Percentiles rank a stretch among this genome's conserved stretches.
phyloP scores from a whole-genome alignment of 108 stramenopile species.

The Parmales sp. region DNA sequence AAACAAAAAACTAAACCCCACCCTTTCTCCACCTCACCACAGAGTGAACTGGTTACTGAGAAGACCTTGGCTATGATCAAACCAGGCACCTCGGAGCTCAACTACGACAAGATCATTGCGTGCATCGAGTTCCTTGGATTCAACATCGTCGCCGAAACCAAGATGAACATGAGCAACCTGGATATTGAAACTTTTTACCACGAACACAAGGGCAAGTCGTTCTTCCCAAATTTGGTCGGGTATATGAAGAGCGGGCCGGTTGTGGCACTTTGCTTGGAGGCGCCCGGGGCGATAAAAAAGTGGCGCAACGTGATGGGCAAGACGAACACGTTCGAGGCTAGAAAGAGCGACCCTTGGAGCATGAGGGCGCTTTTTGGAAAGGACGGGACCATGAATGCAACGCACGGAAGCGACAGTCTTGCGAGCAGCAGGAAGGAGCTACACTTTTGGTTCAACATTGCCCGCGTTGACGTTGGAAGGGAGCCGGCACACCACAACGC shows the following conservation, averaged over 20 bases:
- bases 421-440: slow-evolving; percentile 19
- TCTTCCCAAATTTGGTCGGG: background rate
- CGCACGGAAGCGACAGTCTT: slow-evolving; percentile 25
- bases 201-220: slow-evolving; percentile 16
- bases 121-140: slow-evolving; percentile 6
- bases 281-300: slow-evolving; percentile 13
- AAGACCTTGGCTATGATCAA: slow-evolving; percentile 23
- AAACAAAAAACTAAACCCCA: no score
- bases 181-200: slow-evolving; percentile 14
- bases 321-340: slow-evolving; percentile 17
- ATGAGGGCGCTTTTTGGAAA: slow-evolving; percentile 26
- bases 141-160: background rate
- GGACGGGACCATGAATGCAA: slow-evolving; percentile 27
- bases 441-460: slow-evolving; percentile 21
- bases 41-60: background rate
- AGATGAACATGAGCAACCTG: background rate
- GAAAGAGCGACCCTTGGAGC: background rate
- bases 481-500: background rate
- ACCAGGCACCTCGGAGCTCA: slow-evolving; percentile 4
- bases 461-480: background rate
- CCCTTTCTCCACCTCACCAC: no score
- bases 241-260: slow-evolving; percentile 14
- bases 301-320: slow-evolving; percentile 28
- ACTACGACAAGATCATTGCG: slow-evolving; percentile 2
- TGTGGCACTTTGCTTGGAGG: slow-evolving; percentile 9